These are phyloP conservation scores for Magnolia changhungtana DNA, from an alignment of 164 flowering plant species.

Conservation along the genomic window DNA sequence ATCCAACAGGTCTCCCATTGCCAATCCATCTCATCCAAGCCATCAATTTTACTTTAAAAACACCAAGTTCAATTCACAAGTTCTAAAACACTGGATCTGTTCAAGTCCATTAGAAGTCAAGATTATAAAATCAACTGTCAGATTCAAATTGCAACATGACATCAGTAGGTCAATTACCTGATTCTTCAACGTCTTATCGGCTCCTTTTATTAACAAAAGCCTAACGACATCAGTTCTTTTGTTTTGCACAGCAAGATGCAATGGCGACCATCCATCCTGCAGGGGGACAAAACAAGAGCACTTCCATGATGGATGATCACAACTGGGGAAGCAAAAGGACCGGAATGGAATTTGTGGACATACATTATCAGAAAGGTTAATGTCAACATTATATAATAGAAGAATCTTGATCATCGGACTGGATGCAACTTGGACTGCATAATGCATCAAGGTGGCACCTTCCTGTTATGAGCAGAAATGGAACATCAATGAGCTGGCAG, in stretches of 20 bases:
- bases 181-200: constrained; percentile 68
- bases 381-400: constrained; percentile 76
- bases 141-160: neutral
- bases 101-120: neutral
- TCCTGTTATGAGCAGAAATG: constrained; percentile 46
- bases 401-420: constrained; percentile 70
- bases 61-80: neutral
- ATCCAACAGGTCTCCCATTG: too few species aligned
- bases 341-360: constrained; percentile 10
- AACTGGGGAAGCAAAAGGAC: neutral
- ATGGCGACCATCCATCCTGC: constrained; percentile 96
- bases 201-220: constrained; percentile 88
- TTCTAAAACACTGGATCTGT: neutral
- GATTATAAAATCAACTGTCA: neutral
- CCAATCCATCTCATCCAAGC: too few species aligned
- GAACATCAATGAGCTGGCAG: neutral
- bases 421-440: constrained; percentile 81
- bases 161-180: constrained; percentile 37
- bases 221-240: constrained; percentile 77
- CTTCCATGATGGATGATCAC: neutral
- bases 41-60: too few species aligned
- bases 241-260: constrained; percentile 89
- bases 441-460: constrained; percentile 93
- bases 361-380: constrained; percentile 85
- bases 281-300: constrained; percentile 5